Percentiles rank a stretch among this genome's conserved stretches.
phyloP scores from a whole-genome alignment of 129 eudicot species.

The Artemisia tridentata region DNA sequence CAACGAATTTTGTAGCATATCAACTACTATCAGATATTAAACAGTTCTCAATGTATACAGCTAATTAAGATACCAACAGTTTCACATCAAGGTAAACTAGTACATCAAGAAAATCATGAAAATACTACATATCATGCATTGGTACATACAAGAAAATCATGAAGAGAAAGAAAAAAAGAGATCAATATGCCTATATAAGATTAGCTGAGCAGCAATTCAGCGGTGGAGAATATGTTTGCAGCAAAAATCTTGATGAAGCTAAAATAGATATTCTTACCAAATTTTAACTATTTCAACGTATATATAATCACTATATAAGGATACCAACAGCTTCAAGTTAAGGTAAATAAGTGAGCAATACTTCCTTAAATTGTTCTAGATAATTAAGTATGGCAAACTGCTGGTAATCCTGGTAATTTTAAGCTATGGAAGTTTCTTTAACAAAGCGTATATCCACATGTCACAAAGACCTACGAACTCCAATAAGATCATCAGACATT shows the following conservation, averaged over 20 bases:
- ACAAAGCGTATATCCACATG: too few relatives aligned
- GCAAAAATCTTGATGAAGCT: too few relatives aligned
- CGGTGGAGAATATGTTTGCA: not conserved
- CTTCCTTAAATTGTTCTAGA: too few relatives aligned
- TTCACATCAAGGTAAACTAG: too few relatives aligned
- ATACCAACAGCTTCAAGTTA: not conserved
- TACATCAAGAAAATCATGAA: not conserved
- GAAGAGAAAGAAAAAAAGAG: not conserved
- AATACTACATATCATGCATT: not conserved
- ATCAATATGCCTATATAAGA: not conserved
- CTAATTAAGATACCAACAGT: too few relatives aligned
- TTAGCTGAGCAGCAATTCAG: not conserved
- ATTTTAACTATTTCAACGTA: not conserved
- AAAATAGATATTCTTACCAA: too few relatives aligned
- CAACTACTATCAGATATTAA: not conserved
- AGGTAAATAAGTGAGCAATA: not conserved
- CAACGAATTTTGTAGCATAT: not conserved
- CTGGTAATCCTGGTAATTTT: too few relatives aligned
- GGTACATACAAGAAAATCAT: not conserved
- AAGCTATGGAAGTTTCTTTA: too few relatives aligned
- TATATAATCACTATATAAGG: not conserved
- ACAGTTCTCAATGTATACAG: too few relatives aligned
- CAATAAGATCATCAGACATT: too few relatives aligned
- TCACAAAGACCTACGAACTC: too few relatives aligned
- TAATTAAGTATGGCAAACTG: too few relatives aligned